Evolutionary conservation across 495 filamentous ascomycete species (phyloP).

Genomic region (Penicillium parvum): DNA sequence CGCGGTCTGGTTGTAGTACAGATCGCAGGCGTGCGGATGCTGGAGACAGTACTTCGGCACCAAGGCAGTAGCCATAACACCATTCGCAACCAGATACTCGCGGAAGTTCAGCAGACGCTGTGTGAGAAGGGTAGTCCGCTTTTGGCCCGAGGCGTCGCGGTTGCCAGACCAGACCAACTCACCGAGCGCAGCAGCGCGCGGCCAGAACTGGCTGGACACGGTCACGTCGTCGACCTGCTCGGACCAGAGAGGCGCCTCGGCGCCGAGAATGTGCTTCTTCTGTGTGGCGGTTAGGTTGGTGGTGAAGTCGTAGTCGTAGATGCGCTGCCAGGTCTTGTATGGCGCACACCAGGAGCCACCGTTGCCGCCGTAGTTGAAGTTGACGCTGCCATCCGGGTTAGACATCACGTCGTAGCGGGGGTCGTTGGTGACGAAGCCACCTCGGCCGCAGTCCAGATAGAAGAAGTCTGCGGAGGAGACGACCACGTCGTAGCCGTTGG

Average conservation of each 20-base stretch:
- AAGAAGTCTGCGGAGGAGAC: conserved; percentile 52
- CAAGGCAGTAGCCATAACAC: conserved; percentile 43
- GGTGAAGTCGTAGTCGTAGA: conserved; percentile 58
- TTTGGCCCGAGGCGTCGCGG: conserved; percentile 39
- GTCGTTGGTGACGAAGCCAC: conserved; percentile 52
- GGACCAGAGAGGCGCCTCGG: conserved; percentile 49
- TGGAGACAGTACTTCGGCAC: conserved; percentile 54
- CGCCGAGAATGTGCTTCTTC: conserved; percentile 45
- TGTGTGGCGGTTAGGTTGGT: conserved; percentile 42
- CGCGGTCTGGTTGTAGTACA: conserved; percentile 50
- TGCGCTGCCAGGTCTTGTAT: conserved; percentile 59
- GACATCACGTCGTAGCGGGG: conserved; percentile 47
- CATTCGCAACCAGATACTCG: conserved; percentile 53
- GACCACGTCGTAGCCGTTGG: conserved; percentile 49
- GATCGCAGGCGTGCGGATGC: conserved; percentile 53
- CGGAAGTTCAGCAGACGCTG: conserved; percentile 56
- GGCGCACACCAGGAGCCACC: conserved; percentile 57
- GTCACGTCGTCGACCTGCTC: conserved; percentile 53
- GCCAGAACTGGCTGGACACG: conserved; percentile 49
- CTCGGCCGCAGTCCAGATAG: conserved; percentile 54
- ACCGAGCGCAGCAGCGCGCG: conserved; percentile 50
- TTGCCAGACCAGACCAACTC: conserved; percentile 55
- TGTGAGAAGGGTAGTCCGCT: conserved; percentile 49
- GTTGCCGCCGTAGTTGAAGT: conserved; percentile 50
- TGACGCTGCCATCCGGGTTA: conserved; percentile 43